Percentiles rank a stretch among this genome's conserved stretches.
These are phyloP conservation scores for Penicillium waksmanii DNA, from an alignment of 495 filamentous ascomycete species.

Conservation along the genomic window DNA sequence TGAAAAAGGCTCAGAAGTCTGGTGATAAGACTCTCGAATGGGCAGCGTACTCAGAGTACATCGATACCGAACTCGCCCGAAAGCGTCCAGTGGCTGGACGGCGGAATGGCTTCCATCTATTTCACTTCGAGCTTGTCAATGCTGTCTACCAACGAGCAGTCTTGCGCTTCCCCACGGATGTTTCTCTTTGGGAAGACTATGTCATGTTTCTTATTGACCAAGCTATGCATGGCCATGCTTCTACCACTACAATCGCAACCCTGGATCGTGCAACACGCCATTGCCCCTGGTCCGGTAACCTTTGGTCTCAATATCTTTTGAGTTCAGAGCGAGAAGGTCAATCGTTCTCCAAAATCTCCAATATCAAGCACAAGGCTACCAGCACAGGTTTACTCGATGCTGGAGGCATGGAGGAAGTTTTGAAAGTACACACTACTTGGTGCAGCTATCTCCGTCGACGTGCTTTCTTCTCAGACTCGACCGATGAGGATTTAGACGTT, in stretches of 20 bases:
- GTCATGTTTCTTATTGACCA: slow-evolving; percentile 68
- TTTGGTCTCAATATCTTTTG: slow-evolving; percentile 90
- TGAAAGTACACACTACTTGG: slow-evolving; percentile 91
- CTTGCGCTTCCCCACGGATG: slow-evolving; percentile 69
- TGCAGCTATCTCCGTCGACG: slow-evolving; percentile 85
- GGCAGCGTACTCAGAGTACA: slow-evolving; percentile 69
- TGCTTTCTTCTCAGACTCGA: slow-evolving; percentile 74
- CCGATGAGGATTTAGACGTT: slow-evolving; percentile 88
- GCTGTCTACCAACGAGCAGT: slow-evolving; percentile 77
- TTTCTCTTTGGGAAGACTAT: slow-evolving; percentile 78
- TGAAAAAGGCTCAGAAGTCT: slow-evolving; percentile 61
- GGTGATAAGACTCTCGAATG: slow-evolving; percentile 62
- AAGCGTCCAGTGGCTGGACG: slow-evolving; percentile 47
- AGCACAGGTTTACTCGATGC: slow-evolving; percentile 75
- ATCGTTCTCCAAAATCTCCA: slow-evolving; percentile 77
- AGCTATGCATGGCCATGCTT: slow-evolving; percentile 38
- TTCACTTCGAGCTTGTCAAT: slow-evolving; percentile 65
- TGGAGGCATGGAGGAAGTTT: slow-evolving; percentile 77
- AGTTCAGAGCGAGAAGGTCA: slow-evolving; percentile 75
- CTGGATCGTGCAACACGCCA: slow-evolving; percentile 80
- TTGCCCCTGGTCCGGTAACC: slow-evolving; percentile 86
- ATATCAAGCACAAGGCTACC: slow-evolving; percentile 90
- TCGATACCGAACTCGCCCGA: slow-evolving; percentile 77
- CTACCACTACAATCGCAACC: slow-evolving; percentile 51
- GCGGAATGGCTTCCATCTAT: slow-evolving; percentile 34